A percentile compares a stretch with the other conserved stretches of the same genome.
Conservation (phyloP, 306 rosid species). For the Quercus dentata region DNA sequence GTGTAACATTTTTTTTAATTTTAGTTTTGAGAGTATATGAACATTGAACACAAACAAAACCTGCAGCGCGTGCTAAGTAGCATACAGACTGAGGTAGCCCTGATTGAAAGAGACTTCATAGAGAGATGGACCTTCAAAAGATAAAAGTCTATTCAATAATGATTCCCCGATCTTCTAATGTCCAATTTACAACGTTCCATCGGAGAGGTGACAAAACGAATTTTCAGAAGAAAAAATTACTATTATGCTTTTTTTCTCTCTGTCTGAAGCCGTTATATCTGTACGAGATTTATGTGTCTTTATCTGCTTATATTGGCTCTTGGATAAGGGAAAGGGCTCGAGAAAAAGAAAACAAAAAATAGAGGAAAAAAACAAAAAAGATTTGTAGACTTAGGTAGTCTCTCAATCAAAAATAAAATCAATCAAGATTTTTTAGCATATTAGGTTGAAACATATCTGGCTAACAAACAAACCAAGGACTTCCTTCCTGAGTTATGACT, state of each 20-base stretch:
- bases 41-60: background rate
- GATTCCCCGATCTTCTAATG: background rate
- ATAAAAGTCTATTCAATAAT: background rate
- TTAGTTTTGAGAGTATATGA: background rate
- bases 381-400: too few relatives aligned
- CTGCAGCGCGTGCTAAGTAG: constrained; percentile 30
- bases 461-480: too few relatives aligned
- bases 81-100: constrained; percentile 4
- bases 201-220: constrained; percentile 21
- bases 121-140: background rate
- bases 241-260: background rate
- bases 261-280: background rate
- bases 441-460: background rate
- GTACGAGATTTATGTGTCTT: background rate
- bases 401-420: background rate
- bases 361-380: too few relatives aligned
- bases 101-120: constrained; percentile 8
- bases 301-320: background rate
- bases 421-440: background rate
- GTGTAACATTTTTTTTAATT: background rate
- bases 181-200: constrained; percentile 32
- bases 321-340: background rate
- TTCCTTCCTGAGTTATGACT: too few relatives aligned
- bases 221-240: background rate
- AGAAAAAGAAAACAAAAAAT: background rate